Percentiles rank a stretch among this genome's conserved stretches.
phyloP scores from a whole-genome alignment of 768 basidiomycete species.

The Leccinum disarticulatum region DNA sequence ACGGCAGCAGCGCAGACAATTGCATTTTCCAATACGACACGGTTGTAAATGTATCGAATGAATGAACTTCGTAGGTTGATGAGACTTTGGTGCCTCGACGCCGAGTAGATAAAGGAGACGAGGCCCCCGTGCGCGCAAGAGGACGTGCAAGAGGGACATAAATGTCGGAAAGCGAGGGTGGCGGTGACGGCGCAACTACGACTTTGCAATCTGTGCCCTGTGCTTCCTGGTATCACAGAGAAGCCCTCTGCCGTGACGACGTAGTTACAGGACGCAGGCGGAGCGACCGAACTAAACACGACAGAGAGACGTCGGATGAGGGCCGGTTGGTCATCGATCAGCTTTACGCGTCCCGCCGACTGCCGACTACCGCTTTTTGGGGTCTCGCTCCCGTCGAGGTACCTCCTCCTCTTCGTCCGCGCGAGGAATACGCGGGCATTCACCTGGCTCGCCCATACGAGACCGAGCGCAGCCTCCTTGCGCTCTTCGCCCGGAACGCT shows the following conservation, averaged over 20 bases:
- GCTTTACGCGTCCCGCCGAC: slow-evolving; percentile 7
- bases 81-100: too few relatives aligned
- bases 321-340: slow-evolving; percentile 42
- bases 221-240: slow-evolving; percentile 29
- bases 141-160: too few relatives aligned
- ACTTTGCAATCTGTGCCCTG: not conserved
- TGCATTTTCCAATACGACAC: too few relatives aligned
- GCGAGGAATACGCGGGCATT: slow-evolving; percentile 82
- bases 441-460: slow-evolving; percentile 93
- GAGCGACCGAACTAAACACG: slow-evolving; percentile 68
- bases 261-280: slow-evolving; percentile 69
- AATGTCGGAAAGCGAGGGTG: too few relatives aligned
- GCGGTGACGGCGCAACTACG: too few relatives aligned
- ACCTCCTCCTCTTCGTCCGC: slow-evolving; percentile 68
- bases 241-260: slow-evolving; percentile 67
- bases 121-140: too few relatives aligned
- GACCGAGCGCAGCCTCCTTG: slow-evolving; percentile 84
- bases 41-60: too few relatives aligned
- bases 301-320: slow-evolving; percentile 72
- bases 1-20: too few relatives aligned
- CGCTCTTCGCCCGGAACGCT: slow-evolving; percentile 53
- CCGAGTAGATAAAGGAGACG: too few relatives aligned
- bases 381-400: slow-evolving; percentile 41
- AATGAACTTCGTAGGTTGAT: too few relatives aligned
- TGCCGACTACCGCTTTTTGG: slow-evolving; percentile 27